phyloP scores from a whole-genome alignment of 2,329 filamentous ascomycete species.

The Fusarium sp. region DNA sequence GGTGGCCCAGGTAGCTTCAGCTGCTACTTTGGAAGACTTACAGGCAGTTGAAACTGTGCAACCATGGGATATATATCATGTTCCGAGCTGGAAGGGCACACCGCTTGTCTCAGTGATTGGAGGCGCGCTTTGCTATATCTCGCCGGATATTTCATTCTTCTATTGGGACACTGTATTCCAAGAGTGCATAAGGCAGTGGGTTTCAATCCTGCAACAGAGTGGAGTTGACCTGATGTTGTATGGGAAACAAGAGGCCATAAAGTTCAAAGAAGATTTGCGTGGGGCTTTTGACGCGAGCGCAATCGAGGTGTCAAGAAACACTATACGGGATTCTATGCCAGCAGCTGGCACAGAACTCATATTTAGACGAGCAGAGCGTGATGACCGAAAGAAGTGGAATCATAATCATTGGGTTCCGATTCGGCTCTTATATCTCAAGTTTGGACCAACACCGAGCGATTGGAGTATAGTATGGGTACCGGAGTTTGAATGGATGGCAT shows the following conservation, averaged over 20 bases:
- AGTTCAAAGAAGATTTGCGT: slow-evolving; percentile 5
- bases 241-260: slow-evolving; percentile 30
- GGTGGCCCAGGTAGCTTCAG: neutral
- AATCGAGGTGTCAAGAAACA: slow-evolving; percentile 18
- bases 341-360: neutral
- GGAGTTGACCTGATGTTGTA: slow-evolving; percentile 47
- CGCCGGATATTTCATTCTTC: neutral
- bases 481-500: slow-evolving; percentile 49
- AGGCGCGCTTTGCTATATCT: slow-evolving; percentile 48
- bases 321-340: slow-evolving; percentile 19
- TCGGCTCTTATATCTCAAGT: slow-evolving; percentile 37
- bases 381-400: neutral
- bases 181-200: slow-evolving; percentile 36
- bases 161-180: slow-evolving; percentile 46
- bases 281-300: slow-evolving; percentile 41
- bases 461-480: slow-evolving; percentile 49
- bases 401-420: slow-evolving; percentile 45
- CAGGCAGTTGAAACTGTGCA: slow-evolving; percentile 36
- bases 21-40: slow-evolving; percentile 14
- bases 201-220: slow-evolving; percentile 8
- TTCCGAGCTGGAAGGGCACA: slow-evolving; percentile 45
- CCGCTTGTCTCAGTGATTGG: slow-evolving; percentile 48
- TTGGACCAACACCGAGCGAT: slow-evolving; percentile 22
- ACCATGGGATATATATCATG: slow-evolving; percentile 43
- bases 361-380: neutral